Percentiles rank a stretch among this genome's conserved stretches.
These are phyloP conservation scores for Lepidopterella palustris DNA, from an alignment of 495 filamentous ascomycete genomes.

Conservation along the genomic window DNA sequence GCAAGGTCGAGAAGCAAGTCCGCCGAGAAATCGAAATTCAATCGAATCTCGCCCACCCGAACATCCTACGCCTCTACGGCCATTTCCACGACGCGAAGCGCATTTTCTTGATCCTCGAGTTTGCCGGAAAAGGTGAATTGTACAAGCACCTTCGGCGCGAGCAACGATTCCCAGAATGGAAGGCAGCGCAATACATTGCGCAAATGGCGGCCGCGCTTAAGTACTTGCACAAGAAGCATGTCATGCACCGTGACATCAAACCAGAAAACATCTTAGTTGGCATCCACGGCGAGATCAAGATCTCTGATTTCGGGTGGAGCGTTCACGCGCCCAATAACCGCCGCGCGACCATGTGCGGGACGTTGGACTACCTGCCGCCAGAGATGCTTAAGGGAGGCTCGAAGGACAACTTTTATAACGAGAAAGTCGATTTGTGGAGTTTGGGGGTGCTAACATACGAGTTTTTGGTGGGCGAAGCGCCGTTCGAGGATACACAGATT, in stretches of 20 bases:
- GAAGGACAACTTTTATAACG: constrained; percentile 78
- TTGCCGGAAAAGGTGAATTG: constrained; percentile 88
- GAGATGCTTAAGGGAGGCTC: constrained; percentile 87
- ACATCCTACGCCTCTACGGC: constrained; percentile 87
- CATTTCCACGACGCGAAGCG: constrained; percentile 97
- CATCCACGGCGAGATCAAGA: constrained; percentile 97
- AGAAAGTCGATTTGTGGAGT: constrained; percentile 96
- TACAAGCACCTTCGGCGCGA: constrained; percentile 94
- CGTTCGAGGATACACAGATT: constrained; percentile 89
- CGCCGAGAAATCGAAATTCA: constrained; percentile 97
- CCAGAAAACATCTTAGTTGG: constrained; percentile 97
- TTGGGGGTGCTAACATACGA: constrained; percentile 94
- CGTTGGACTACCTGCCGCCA: constrained; percentile 91
- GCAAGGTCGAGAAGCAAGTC: constrained; percentile 93
- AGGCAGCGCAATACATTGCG: constrained; percentile 94
- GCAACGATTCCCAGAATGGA: constrained; percentile 87
- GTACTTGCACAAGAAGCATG: constrained; percentile 94
- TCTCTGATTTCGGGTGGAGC: constrained; percentile 97
- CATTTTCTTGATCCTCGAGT: constrained; percentile 93
- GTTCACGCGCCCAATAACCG: constrained; percentile 95
- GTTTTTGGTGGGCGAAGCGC: constrained; percentile 91
- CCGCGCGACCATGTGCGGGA: constrained; percentile 92
- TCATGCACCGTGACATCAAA: constrained; percentile 98
- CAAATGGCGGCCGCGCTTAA: constrained; percentile 92
- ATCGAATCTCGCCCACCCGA: constrained; percentile 90